Evolutionary conservation across 2,329 filamentous ascomycete species (phyloP).

Genomic region (Colletotrichum euphorbiae): DNA sequence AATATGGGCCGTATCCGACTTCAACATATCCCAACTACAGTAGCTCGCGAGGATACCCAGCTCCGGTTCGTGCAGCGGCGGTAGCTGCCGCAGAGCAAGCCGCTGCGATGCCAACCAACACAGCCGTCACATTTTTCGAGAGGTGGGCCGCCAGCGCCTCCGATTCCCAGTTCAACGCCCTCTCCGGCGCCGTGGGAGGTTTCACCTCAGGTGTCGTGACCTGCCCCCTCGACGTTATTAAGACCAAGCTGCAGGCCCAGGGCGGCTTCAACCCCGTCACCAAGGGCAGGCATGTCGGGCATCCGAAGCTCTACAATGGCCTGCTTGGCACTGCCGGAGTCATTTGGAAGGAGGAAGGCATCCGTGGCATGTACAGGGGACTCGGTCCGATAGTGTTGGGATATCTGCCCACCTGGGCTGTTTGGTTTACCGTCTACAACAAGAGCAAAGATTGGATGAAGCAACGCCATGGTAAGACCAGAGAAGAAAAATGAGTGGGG

Average conservation of each 20-base stretch:
- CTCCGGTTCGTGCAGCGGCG: slow-evolving; percentile 32
- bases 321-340: slow-evolving; percentile 86
- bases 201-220: slow-evolving; percentile 95
- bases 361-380: slow-evolving; percentile 92
- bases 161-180: slow-evolving; percentile 79
- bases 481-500: slow-evolving; percentile 41
- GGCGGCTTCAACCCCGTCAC: slow-evolving; percentile 77
- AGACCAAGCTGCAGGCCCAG: slow-evolving; percentile 97
- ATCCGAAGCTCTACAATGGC: slow-evolving; percentile 80
- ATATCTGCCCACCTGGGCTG: slow-evolving; percentile 97
- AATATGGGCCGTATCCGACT: slow-evolving; percentile 51
- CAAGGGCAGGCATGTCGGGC: slow-evolving; percentile 60
- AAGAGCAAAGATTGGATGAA: slow-evolving; percentile 82
- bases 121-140: slow-evolving; percentile 59
- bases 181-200: slow-evolving; percentile 89
- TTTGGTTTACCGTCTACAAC: slow-evolving; percentile 98
- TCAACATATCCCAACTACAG: slow-evolving; percentile 42
- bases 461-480: slow-evolving; percentile 68
- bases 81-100: slow-evolving; percentile 29
- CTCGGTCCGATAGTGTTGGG: slow-evolving; percentile 94
- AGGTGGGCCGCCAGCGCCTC: slow-evolving; percentile 68
- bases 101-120: slow-evolving; percentile 40
- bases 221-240: slow-evolving; percentile 98
- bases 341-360: slow-evolving; percentile 89
- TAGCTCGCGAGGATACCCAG: slow-evolving; percentile 40